phyloP scores from a whole-genome alignment of 2,329 filamentous ascomycete genomes.

The Bertia moriformis region DNA sequence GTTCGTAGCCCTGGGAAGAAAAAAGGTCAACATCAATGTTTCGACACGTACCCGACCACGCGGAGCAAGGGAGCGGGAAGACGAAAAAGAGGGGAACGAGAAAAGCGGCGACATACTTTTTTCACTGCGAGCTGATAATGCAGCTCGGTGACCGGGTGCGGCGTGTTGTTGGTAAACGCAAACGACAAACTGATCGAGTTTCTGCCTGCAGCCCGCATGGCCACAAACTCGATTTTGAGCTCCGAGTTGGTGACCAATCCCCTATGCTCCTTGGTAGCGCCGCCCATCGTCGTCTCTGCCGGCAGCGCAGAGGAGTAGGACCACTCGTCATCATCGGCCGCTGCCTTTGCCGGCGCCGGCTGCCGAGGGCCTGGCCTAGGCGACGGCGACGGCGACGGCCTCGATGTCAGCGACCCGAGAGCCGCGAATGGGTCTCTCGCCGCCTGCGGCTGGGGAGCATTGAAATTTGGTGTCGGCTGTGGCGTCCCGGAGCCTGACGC shows the following conservation, averaged over 20 bases:
- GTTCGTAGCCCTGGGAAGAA: slow-evolving; percentile 51
- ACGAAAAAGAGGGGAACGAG: not conserved
- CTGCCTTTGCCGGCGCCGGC: slow-evolving; percentile 12
- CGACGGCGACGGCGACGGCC: slow-evolving; percentile 9
- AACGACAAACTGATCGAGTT: slow-evolving; percentile 57
- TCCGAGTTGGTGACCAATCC: slow-evolving; percentile 55
- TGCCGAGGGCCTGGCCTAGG: no score
- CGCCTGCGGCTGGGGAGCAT: no score
- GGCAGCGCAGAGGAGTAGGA: slow-evolving; percentile 80
- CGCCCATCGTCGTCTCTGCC: slow-evolving; percentile 24
- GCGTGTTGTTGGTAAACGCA: slow-evolving; percentile 70
- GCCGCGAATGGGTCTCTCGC: slow-evolving; percentile 12
- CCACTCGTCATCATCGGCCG: slow-evolving; percentile 77
- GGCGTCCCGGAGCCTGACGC: no score
- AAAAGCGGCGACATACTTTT: slow-evolving; percentile 61
- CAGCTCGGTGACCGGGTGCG: slow-evolving; percentile 59
- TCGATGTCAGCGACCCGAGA: slow-evolving; percentile 4
- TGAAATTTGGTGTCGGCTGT: no score
- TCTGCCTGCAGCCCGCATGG: slow-evolving; percentile 39
- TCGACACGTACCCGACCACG: slow-evolving; percentile 3
- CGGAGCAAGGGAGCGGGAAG: slow-evolving; percentile 2
- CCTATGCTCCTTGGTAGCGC: slow-evolving; percentile 44
- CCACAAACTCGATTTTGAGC: slow-evolving; percentile 61
- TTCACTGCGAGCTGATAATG: slow-evolving; percentile 89
- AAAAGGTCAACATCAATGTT: not conserved